These are phyloP conservation scores for Tetracladium setigerum DNA, from an alignment of 495 filamentous ascomycete species.

Conservation along the genomic window DNA sequence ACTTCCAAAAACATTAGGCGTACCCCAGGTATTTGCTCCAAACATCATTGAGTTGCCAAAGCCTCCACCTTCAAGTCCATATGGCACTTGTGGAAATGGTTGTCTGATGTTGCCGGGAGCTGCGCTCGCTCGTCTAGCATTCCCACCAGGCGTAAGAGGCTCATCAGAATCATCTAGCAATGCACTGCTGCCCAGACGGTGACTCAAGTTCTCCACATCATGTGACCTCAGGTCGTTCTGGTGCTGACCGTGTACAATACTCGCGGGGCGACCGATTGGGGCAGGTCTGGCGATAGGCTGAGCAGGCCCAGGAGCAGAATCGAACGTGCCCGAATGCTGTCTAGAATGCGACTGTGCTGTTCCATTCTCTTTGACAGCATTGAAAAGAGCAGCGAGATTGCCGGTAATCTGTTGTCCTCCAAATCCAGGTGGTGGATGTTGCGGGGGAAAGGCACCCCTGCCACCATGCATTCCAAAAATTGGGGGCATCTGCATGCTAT, in stretches of 20 bases:
- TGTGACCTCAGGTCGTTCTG: constrained; percentile 26
- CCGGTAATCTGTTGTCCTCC: constrained; percentile 32
- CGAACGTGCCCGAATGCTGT: constrained; percentile 52
- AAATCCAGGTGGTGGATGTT: constrained; percentile 49
- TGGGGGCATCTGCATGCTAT: constrained; percentile 47
- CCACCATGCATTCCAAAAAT: constrained; percentile 53
- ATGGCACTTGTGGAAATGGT: constrained; percentile 16
- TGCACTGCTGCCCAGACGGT: constrained; percentile 87
- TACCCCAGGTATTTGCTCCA: constrained; percentile 16
- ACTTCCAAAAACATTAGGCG: constrained; percentile 18
- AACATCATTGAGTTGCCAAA: constrained; percentile 14
- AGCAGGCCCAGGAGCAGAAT: constrained; percentile 25
- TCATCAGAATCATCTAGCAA: constrained; percentile 77
- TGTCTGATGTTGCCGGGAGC: constrained; percentile 14
- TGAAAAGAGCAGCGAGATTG: constrained; percentile 14
- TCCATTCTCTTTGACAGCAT: constrained; percentile 18
- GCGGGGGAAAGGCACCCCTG: constrained; percentile 52
- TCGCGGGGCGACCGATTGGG: constrained; percentile 83
- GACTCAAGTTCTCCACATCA: constrained; percentile 65
- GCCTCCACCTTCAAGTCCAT: constrained; percentile 16
- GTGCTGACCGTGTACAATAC: constrained; percentile 48
- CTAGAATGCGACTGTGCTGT: constrained; percentile 48
- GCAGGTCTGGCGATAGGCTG: constrained; percentile 73
- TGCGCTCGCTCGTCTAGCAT: constrained; percentile 23
- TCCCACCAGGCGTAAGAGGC: constrained; percentile 22